Conservation (phyloP, 805 yeast genomes). For the Lipomyces mesembrius region DNA sequence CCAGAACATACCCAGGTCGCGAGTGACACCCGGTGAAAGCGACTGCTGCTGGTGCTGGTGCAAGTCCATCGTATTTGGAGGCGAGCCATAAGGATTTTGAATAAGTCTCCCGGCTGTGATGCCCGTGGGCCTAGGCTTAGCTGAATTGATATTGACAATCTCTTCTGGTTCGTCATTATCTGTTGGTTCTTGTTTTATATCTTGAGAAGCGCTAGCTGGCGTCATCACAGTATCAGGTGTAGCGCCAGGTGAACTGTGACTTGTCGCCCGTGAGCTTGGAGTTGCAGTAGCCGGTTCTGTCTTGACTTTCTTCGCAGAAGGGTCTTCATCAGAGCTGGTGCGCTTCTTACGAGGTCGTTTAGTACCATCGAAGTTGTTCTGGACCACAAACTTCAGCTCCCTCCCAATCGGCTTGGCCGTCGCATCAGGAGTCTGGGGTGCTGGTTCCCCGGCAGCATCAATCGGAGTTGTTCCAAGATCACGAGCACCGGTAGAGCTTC, state of each 20-base stretch:
- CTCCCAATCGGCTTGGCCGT: slow-evolving; percentile 9
- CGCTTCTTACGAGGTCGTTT: slow-evolving; percentile 30
- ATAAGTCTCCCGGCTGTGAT: background rate
- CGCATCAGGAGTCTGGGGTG: background rate
- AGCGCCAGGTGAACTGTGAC: background rate
- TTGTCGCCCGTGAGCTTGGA: slow-evolving; percentile 5
- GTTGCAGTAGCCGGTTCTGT: slow-evolving; percentile 4
- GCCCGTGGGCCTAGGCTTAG: background rate
- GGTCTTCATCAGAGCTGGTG: slow-evolving; percentile 1
- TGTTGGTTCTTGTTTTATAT: background rate
- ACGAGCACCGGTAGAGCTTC: slow-evolving; percentile 14
- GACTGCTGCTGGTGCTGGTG: background rate
- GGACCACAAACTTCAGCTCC: slow-evolving; percentile 34
- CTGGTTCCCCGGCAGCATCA: background rate
- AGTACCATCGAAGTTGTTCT: slow-evolving; percentile 21
- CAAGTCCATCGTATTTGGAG: background rate
- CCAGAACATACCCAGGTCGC: slow-evolving; percentile 31
- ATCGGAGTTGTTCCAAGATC: slow-evolving; percentile 2
- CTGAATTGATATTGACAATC: background rate
- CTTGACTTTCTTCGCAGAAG: slow-evolving; percentile 11
- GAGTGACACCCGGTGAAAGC: slow-evolving; percentile 14
- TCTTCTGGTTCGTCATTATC: slow-evolving; percentile 3
- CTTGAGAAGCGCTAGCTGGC: background rate
- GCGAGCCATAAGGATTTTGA: background rate
- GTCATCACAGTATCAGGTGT: background rate